Evolutionary conservation across 1,139 yeast genomes (phyloP), one percentile per base, ranked within the genome.

Genomic region (Spathaspora jeffriesii): DNA sequence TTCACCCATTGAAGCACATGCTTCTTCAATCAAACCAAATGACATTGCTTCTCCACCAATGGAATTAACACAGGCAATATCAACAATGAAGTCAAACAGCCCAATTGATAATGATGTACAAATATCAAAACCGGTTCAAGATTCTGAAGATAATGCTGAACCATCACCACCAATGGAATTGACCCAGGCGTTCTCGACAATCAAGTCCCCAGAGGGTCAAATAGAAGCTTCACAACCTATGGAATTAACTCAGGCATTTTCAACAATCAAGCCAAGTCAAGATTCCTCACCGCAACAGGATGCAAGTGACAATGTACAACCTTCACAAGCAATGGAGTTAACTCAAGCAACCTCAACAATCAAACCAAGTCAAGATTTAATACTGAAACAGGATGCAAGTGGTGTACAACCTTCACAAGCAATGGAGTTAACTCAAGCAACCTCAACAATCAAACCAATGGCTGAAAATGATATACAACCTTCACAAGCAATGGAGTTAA

Each of bases 371-470:
- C n/a, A 6, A 31, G 37, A 31, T n/a, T n/a, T n/a, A n/a, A n/a
- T n/a, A n/a, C n/a, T n/a, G n/a, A n/a, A n/a, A n/a, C n/a, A n/a
- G n/a, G n/a, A n/a, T n/a, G n/a, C n/a, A n/a, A n/a, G n/a, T n/a
- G n/a, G n/a, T n/a, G 18, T 7, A 31, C 37, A 31, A 31, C 37
- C 18, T 7, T 17, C 37, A 31, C 54, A 50, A 44, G 48, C 56
- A 9, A 53, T 54, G 58, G 54, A 52, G 13, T 15, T 56, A n/a
- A 52, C 59, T 32, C 56, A 53, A 43, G 45, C 30, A 6, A 11
- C 44, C 13, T 20, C 25, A 32, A 37, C 17, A 13, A 25, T 32
- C 38, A 20, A 34, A 27, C 13, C 30, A 6, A 5, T n/a, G 8
- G 38, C 11, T 13, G 14, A 17, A 34, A 14, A 5, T 6, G 30